These are phyloP conservation scores for Dictyostelium intermedium DNA, from an alignment of 78 protist species.

Conservation along the genomic window DNA sequence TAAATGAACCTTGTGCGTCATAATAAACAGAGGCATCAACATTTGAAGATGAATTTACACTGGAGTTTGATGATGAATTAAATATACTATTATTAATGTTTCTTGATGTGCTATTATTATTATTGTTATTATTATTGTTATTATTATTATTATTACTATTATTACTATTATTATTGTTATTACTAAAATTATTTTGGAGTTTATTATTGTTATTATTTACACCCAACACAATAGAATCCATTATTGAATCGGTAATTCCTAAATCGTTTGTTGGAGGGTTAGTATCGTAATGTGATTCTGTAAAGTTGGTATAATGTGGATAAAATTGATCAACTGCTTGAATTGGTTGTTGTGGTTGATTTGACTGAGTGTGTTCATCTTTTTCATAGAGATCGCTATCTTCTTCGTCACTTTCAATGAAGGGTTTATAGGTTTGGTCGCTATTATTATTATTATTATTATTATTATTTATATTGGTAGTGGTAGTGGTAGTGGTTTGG, in stretches of 20 bases:
- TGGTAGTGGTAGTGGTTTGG: background rate
- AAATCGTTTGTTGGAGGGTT: constrained; percentile 1
- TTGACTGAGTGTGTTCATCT: background rate
- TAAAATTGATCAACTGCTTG: background rate
- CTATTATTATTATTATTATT: background rate
- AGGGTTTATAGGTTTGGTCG: background rate
- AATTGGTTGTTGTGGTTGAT: background rate
- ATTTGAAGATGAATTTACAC: constrained; percentile 22
- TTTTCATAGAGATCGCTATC: constrained; percentile 9
- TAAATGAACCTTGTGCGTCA: constrained; percentile 56
- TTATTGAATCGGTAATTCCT: constrained; percentile 14
- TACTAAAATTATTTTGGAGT: background rate
- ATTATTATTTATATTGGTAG: background rate
- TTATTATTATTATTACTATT: constrained; percentile 24
- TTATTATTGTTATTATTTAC: constrained; percentile 15
- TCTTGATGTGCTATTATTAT: constrained; percentile 15
- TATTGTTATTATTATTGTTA: background rate
- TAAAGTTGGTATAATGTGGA: constrained; percentile 1
- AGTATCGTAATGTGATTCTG: constrained; percentile 21
- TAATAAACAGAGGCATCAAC: constrained; percentile 21
- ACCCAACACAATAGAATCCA: constrained; percentile 22
- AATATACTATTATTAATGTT: background rate
- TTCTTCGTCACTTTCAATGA: background rate
- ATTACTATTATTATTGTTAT: background rate
- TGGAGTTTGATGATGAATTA: background rate